Conservation (phyloP, 1,284 basidiomycete species). For the Stygiomarasmius scandens region DNA sequence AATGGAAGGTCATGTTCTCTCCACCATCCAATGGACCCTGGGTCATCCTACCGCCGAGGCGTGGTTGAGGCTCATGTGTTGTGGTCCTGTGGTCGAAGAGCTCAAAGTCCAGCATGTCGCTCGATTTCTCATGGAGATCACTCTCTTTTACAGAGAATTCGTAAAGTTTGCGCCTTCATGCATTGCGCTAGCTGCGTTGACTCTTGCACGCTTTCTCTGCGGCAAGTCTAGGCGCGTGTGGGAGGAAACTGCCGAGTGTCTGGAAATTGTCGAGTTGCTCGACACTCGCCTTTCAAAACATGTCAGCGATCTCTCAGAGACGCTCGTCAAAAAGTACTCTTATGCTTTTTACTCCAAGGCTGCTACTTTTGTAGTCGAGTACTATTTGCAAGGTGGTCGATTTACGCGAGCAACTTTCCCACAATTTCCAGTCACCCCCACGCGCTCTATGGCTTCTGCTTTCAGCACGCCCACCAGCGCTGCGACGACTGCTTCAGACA, state of each 20-base stretch:
- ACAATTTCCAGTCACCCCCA: slow-evolving; percentile 71
- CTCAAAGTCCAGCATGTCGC: slow-evolving; percentile 91
- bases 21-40: slow-evolving; percentile 94
- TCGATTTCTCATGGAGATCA: slow-evolving; percentile 98
- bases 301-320: slow-evolving; percentile 89
- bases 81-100: slow-evolving; percentile 76
- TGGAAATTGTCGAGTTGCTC: slow-evolving; percentile 81
- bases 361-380: slow-evolving; percentile 89
- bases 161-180: slow-evolving; percentile 84
- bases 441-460: slow-evolving; percentile 51
- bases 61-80: slow-evolving; percentile 87
- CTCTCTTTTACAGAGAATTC: slow-evolving; percentile 96
- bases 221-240: slow-evolving; percentile 75
- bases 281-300: slow-evolving; percentile 86
- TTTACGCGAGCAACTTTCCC: slow-evolving; percentile 56
- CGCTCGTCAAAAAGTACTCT: slow-evolving; percentile 96
- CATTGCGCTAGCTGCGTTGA: slow-evolving; percentile 86
- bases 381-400: slow-evolving; percentile 82
- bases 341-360: slow-evolving; percentile 94
- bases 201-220: slow-evolving; percentile 87
- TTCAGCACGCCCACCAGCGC: slow-evolving; percentile 74
- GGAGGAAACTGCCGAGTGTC: slow-evolving; percentile 78
- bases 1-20: slow-evolving; percentile 96
- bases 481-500: slow-evolving; percentile 69
- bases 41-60: slow-evolving; percentile 99